Evolutionary conservation across 352 stramenopile genomes (phyloP).

Genomic region (Phytophthora lateralis): DNA sequence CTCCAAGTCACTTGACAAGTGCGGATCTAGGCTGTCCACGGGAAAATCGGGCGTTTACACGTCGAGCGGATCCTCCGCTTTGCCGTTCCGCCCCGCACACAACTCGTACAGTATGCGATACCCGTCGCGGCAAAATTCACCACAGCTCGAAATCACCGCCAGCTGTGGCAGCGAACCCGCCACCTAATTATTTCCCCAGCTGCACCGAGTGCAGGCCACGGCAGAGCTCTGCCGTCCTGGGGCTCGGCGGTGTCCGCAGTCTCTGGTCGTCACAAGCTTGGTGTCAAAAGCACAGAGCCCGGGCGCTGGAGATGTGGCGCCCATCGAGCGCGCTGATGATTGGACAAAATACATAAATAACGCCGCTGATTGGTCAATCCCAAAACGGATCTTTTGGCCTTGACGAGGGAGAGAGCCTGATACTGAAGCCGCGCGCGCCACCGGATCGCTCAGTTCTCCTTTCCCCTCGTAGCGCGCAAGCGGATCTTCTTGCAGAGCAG

Average conservation of each 20-base stretch:
- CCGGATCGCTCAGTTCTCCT: conserved; percentile 29
- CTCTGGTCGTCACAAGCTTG: conserved; percentile 6
- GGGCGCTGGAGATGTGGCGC: conserved; percentile 14
- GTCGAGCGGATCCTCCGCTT: conserved; percentile 1
- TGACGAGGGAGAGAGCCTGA: conserved; percentile 10
- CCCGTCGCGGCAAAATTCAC: conserved; percentile 18
- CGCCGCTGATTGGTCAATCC: conserved; percentile 19
- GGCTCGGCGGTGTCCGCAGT: neutral
- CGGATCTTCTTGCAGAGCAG: neutral
- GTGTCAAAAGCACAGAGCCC: conserved; percentile 27
- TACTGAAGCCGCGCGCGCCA: neutral
- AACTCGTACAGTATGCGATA: conserved; percentile 17
- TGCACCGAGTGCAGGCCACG: neutral
- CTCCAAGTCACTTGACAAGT: conserved; percentile 28
- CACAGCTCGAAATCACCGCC: conserved; percentile 5
- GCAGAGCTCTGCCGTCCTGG: conserved; percentile 5
- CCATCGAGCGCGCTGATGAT: conserved; percentile 9
- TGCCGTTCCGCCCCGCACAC: neutral
- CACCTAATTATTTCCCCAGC: conserved; percentile 25
- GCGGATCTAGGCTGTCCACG: conserved; percentile 23
- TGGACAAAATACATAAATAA: neutral
- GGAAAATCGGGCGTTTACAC: conserved; percentile 5
- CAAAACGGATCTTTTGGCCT: conserved; percentile 32
- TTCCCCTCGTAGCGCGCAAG: conserved; percentile 10
- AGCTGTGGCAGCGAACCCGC: conserved; percentile 14